Evolutionary conservation across 805 yeast genomes (phyloP).

Genomic region (Metschnikowia picachoensis): DNA sequence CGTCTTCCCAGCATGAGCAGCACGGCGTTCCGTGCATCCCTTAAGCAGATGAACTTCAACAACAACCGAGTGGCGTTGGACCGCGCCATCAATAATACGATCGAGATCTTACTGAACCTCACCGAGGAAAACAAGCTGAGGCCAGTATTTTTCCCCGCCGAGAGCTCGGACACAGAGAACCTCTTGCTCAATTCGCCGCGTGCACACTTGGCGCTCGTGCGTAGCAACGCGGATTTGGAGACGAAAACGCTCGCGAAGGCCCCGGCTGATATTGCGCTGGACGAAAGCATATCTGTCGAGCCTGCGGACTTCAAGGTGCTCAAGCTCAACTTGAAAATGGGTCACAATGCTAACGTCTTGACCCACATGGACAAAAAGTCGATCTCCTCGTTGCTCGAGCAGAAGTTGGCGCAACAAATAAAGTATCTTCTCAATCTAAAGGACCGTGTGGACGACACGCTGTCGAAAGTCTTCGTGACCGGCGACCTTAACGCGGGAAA

Average conservation of each 20-base stretch:
- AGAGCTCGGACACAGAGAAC: constrained; percentile 29
- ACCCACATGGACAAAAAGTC: constrained; percentile 63
- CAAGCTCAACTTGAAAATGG: constrained; percentile 57
- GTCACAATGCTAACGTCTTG: constrained; percentile 43
- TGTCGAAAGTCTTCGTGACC: constrained; percentile 91
- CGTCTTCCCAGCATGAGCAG: constrained; percentile 17
- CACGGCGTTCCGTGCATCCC: constrained; percentile 46
- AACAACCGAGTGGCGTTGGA: constrained; percentile 64
- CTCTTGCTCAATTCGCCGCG: constrained; percentile 44
- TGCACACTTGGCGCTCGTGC: constrained; percentile 51
- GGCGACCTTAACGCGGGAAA: constrained; percentile 98
- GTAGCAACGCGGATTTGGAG: constrained; percentile 32
- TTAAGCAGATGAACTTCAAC: constrained; percentile 74
- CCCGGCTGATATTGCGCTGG: constrained; percentile 10
- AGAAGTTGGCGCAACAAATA: constrained; percentile 59
- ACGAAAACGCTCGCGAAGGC: constrained; percentile 19
- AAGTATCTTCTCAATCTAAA: constrained; percentile 68
- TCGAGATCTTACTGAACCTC: constrained; percentile 48
- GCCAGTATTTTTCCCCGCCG: constrained; percentile 61
- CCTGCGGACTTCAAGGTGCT: constrained; percentile 48
- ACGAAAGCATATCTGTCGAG: constrained; percentile 23
- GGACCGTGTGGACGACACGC: constrained; percentile 83
- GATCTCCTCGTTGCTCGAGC: constrained; percentile 63
- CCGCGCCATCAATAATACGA: constrained; percentile 53
- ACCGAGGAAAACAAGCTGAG: constrained; percentile 53